Base-by-base conservation (phyloP, 768 basidiomycete species). In the Termitomyces sp. region DNA sequence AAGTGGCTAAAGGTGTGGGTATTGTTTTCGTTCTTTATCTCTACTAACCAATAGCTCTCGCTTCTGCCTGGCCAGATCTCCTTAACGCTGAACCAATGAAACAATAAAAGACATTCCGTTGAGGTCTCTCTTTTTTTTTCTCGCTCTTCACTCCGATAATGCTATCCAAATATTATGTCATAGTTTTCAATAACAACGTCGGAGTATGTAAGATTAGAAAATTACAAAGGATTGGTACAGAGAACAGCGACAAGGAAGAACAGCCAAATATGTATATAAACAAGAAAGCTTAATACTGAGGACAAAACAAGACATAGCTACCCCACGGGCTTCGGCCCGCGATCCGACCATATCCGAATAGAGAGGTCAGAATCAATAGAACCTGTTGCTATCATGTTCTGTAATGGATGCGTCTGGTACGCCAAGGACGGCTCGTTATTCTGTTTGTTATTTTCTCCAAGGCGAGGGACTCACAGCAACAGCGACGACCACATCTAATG, bases 381-480 rank as follows among this genome's bases (percentile, higher is more conserved):
- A 1, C 88, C 93, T 2, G 91, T 90, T 1, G 90, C 94, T 48
- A 97, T 88, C 76, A 87, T 90, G 60, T 91, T 90, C 66, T 90
- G 84, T 10, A 75, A 78, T 11, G 93, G 93, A 72, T 94, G 93
- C 6, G 89, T 91, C 90, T 92, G 62, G 3, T 42, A 28, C 17
- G 19, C 53, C 19, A 51, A 1, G 28, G 58, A 49, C 57, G 56
- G 53, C 21, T 38, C 45, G 59, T 60, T 42, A 35, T 47, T 58
- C 32, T 52, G 37, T 22, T 32, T 5, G 19, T 19, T 19, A 6
- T 19, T 32, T 32, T 28, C n/a, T 26, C 21, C 40, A 41, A 45
- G 46, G 22, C 35, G 26, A 22, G 50, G 24, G 19, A 71, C 75
- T 49, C 58, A 91, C 90, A 44, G 90, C 86, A 49, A 93, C 81